Evolutionary conservation across 495 filamentous ascomycete genomes (phyloP).

Genomic region (Lasiosphaeria hispida): DNA sequence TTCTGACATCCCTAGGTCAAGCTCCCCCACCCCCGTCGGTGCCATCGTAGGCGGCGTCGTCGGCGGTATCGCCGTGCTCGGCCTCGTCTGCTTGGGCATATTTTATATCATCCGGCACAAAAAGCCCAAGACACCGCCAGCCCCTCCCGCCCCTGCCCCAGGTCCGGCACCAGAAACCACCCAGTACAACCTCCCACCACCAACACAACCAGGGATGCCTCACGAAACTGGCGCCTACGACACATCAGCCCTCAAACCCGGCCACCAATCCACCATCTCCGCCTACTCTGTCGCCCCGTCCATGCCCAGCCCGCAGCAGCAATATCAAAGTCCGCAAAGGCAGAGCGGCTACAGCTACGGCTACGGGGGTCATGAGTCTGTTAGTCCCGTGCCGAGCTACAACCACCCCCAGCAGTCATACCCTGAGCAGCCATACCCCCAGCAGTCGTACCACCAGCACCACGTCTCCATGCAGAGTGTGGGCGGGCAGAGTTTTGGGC

Average conservation of each 20-base stretch:
- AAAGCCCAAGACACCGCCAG: conserved; percentile 19
- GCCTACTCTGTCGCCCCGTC: not conserved
- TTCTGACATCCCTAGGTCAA: not conserved
- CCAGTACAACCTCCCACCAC: not conserved
- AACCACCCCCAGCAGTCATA: too few relatives aligned
- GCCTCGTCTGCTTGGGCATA: conserved; percentile 38
- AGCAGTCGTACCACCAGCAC: too few relatives aligned
- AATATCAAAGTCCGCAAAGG: too few relatives aligned
- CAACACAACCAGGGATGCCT: not conserved
- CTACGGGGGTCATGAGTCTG: too few relatives aligned
- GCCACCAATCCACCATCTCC: conserved; percentile 4
- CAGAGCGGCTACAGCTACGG: too few relatives aligned
- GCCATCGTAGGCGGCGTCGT: conserved; percentile 51
- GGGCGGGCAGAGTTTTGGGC: too few relatives aligned
- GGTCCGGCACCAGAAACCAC: conserved; percentile 7
- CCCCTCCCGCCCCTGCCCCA: not conserved
- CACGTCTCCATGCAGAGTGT: too few relatives aligned
- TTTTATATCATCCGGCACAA: conserved; percentile 38
- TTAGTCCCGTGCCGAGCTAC: too few relatives aligned
- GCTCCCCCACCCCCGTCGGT: conserved; percentile 34
- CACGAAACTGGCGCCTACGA: not conserved
- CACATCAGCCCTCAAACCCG: not conserved
- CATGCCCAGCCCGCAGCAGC: not conserved
- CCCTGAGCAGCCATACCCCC: too few relatives aligned
- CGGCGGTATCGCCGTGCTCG: conserved; percentile 45